Base-by-base conservation (phyloP, 2,329 filamentous ascomycete species). In the Aspergillus quadricinctus region DNA sequence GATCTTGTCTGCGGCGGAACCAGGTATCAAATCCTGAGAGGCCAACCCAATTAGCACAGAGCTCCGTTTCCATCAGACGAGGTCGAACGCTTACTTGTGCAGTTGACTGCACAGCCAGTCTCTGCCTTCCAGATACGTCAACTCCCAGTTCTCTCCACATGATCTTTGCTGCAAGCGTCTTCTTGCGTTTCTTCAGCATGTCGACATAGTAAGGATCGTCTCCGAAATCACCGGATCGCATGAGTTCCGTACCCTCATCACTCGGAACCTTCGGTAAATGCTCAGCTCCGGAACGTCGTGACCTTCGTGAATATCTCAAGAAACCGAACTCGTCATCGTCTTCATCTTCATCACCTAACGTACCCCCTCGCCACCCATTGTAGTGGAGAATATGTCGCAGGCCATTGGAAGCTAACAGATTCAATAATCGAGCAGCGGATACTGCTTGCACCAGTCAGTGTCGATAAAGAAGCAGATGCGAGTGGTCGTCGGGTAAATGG, bases 251-350 rank as follows among this genome's bases (percentile, higher is more conserved):
- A 7, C 94, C 93, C 59, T 85, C 81, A 10, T 89, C 85, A 66
- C 88, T 96, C 0, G 93, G 93, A 0, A 96, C 85, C 64, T 89
- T 89, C n/a, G 92, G 90, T 57, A 92, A 92, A 48, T 83, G 77
- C 59, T 85, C 72, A 21, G 68, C 71, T 11, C 69, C 63, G 4
- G 66, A 60, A 6, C 77, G 70, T 19, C 75, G 75, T 52, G 81
- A 78, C 49, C 81, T 75, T 35, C 78, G 71, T 43, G 80, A 74
- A 64, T 78, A 77, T 50, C 78, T 73, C 50, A 75, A 68, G 52
- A 60, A 57, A 0, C 55, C 67, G 56, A 63, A 56, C 35, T 65
- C 66, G 10, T 70, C 66, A 11, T 69, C 69, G 17, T 72, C 72
- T 2, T 72, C 68, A 1, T 71, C 71, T 3, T 66, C 63, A 7